Percentiles rank a stretch among this genome's conserved stretches.
These are phyloP conservation scores for Aspergillus pseudoglaucus DNA, from an alignment of 2,329 filamentous ascomycete species.

Conservation along the genomic window DNA sequence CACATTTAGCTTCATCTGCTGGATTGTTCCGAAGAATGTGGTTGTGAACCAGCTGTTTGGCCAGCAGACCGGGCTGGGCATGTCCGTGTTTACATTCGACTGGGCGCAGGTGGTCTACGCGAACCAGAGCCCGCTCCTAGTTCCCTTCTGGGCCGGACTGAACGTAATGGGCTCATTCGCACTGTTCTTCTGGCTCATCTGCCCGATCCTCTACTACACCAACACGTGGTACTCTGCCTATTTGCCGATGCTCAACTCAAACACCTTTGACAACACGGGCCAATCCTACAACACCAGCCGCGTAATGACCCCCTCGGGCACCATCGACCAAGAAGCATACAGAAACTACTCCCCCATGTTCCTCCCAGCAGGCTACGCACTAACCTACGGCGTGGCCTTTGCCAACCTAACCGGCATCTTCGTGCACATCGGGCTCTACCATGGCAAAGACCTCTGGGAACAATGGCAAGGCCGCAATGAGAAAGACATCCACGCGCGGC, in stretches of 20 bases:
- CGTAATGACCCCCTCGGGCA: constrained; percentile 52
- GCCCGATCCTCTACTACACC: constrained; percentile 42
- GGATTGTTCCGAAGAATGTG: constrained; percentile 61
- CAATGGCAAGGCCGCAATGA: constrained; percentile 29
- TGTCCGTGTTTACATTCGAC: constrained; percentile 67
- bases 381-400: constrained; percentile 57
- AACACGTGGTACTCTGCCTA: constrained; percentile 55
- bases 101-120: constrained; percentile 68
- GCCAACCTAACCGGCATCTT: constrained; percentile 58
- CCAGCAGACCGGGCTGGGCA: constrained; percentile 58
- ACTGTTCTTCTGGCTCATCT: constrained; percentile 40
- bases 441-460: constrained; percentile 30
- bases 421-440: constrained; percentile 32
- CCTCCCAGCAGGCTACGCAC: constrained; percentile 53
- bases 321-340: constrained; percentile 56
- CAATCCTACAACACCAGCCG: constrained; percentile 52
- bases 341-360: constrained; percentile 60
- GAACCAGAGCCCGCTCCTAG: constrained; percentile 60
- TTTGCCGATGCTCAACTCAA: constrained; percentile 55
- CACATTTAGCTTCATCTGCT: constrained; percentile 64
- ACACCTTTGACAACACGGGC: constrained; percentile 60
- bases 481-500: constrained; percentile 38
- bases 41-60: constrained; percentile 69
- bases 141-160: constrained; percentile 47
- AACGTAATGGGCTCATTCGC: constrained; percentile 42